Base-by-base conservation (phyloP, 1,284 basidiomycete genomes). In the Hymenochaete sp. region DNA sequence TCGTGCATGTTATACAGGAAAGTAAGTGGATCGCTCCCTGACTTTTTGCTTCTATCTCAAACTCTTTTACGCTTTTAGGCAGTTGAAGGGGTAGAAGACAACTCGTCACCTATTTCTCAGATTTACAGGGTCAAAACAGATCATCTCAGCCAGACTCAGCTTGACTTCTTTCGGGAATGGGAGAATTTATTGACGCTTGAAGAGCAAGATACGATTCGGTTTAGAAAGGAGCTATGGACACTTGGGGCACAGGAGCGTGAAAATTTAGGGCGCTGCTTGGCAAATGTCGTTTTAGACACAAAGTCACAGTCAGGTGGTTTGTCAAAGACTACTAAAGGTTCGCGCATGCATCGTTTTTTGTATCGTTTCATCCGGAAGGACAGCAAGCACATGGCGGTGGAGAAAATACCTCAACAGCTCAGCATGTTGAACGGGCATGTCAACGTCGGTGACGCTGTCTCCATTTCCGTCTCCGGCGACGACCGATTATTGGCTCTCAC, bases 1-100 rank as follows among this genome's bases (percentile, higher is more conserved):
- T 75, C 79, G 1, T 98, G 96, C 64, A 93, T 97, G 85, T 71
- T 98, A 3, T 98, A 93, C 63, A 86, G 93, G 40, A 85, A 84
- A 68, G 88, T 85, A 51, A 33, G 72, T 56, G 63, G 38, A 3
- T 13, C 37, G 18, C 56, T 19, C 3, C 43, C 11, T 10, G 26
- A 46, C 32, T 51, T 29, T 9, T 40, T 24, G 33, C 36, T 24
- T n/a, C 24, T 21, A 46, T 40, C 21, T 39, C 41, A 51, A 29
- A 24, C 27, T 19, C 22, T 38, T 35, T n/a, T n/a, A n/a, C n/a
- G n/a, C n/a, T n/a, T 47, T 2, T 53, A 91, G 85, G 77, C 85
- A 0, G 75, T 86, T 3, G 88, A 92, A 55, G 64, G 71, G 25
- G 72, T 82, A 2, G 63, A 69, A 3, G 73, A 79, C 36, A 64